phyloP scores from a whole-genome alignment of 148 eudicot species.

The Pouteria glomerata region DNA sequence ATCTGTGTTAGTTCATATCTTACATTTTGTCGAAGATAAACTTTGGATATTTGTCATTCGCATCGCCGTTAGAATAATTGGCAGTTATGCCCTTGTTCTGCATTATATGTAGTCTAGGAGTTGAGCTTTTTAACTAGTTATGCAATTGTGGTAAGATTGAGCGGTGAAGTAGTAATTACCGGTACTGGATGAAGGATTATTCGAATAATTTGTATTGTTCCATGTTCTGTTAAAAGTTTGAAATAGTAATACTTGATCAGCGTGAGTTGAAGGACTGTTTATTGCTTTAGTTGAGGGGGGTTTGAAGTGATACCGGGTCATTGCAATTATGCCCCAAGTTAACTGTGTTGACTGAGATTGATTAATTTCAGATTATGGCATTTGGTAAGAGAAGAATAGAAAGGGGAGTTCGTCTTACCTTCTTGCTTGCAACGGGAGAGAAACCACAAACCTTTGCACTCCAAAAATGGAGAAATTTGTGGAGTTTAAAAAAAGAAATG shows the following conservation, averaged over 20 bases:
- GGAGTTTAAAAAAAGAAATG: not conserved
- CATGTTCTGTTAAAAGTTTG: too few relatives aligned
- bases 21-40: not conserved
- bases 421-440: not conserved
- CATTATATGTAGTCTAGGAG: not conserved
- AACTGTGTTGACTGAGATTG: too few relatives aligned
- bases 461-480: too few relatives aligned
- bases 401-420: not conserved
- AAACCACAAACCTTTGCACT: not conserved
- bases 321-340: too few relatives aligned
- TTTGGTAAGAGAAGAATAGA: not conserved
- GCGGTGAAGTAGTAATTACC: not conserved
- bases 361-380: too few relatives aligned
- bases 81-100: not conserved
- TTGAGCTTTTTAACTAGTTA: not conserved
- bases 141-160: not conserved
- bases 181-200: not conserved
- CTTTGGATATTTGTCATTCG: not conserved
- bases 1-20: too few relatives aligned
- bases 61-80: too few relatives aligned
- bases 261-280: too few relatives aligned
- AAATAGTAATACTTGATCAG: too few relatives aligned
- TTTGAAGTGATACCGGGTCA: too few relatives aligned
- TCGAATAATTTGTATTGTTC: too few relatives aligned
- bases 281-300: too few relatives aligned